Evolutionary conservation across 306 rosid genomes (phyloP).

Genomic region (Quercus gilva): DNA sequence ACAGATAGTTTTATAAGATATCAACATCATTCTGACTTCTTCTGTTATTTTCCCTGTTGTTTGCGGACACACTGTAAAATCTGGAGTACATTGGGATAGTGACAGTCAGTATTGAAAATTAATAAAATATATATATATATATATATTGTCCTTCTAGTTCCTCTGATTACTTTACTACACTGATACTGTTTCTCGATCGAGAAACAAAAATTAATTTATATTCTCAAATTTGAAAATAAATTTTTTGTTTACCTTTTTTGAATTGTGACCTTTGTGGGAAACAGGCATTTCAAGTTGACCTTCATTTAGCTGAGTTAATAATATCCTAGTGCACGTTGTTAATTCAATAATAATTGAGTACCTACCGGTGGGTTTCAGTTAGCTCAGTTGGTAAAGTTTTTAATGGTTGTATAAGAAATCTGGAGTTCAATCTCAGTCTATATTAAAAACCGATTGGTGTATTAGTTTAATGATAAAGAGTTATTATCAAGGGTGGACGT

Average conservation of each 20-base stretch:
- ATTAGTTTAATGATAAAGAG: no score
- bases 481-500: no score
- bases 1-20: constrained; percentile 20
- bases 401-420: no score
- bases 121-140: constrained; percentile 13
- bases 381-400: no score
- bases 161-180: not conserved
- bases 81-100: constrained; percentile 30
- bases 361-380: no score
- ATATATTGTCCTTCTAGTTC: constrained; percentile 6
- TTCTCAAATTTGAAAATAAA: not conserved
- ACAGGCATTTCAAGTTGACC: no score
- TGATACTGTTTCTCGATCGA: not conserved
- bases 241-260: not conserved
- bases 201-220: not conserved
- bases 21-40: constrained; percentile 19
- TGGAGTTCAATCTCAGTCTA: no score
- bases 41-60: constrained; percentile 13
- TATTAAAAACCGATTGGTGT: no score
- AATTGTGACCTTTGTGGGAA: not conserved
- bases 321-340: not conserved
- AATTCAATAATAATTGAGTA: not conserved
- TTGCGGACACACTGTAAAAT: constrained; percentile 11
- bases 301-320: not conserved
- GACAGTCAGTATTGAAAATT: constrained; percentile 34